Base-by-base conservation (phyloP, 2,329 filamentous ascomycete genomes). In the Didymella lethalis region DNA sequence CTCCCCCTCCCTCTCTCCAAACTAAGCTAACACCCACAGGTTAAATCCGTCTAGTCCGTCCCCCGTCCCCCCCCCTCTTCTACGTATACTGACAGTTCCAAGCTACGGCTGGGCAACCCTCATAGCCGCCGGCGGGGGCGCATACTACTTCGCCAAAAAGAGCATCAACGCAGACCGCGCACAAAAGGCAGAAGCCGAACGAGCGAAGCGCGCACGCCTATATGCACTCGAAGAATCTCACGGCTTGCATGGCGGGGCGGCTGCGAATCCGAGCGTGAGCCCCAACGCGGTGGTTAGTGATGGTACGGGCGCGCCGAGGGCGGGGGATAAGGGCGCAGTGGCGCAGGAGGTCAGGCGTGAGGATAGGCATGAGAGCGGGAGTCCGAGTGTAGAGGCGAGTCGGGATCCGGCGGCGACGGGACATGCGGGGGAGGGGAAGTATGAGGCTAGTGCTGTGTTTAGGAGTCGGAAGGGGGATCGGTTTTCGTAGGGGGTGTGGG, bases 81-180 rank as follows among this genome's bases (percentile, higher is more conserved):
- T 3, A 23, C 23, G 23, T 23, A 23, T 23, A 45, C 59, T 62
- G 57, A 67, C 65, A 66, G n/a, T 43, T 7, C 23, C 1, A 57
- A 96, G 93, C 91, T 82, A 94, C 73, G 95, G 95, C 74, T 97
- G 92, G 95, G 93, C 91, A 69, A 86, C 92, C 48, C 86, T 98
- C 54, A 95, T 93, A 75, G 84, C 70, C 51, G 92, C 93, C 67
- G 95, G 94, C 74, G 95, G 88, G 65, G 91, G 90, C 64, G 93
- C 94, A 72, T 99, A 98, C 84, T 93, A 91, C 82, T 97, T 97
- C 77, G 95, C 95, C 64, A 99, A 99, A 84, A 86, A 87, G 74
- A 89, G 89, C 77, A 96, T 99, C 85, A 97, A 97, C 76, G 91
- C 91, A 68, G 93, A 97, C 79, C 91, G 94, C 64, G 88, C 90